Base-by-base conservation (phyloP, 148 eudicot genomes). In the Diospyros lotus region DNA sequence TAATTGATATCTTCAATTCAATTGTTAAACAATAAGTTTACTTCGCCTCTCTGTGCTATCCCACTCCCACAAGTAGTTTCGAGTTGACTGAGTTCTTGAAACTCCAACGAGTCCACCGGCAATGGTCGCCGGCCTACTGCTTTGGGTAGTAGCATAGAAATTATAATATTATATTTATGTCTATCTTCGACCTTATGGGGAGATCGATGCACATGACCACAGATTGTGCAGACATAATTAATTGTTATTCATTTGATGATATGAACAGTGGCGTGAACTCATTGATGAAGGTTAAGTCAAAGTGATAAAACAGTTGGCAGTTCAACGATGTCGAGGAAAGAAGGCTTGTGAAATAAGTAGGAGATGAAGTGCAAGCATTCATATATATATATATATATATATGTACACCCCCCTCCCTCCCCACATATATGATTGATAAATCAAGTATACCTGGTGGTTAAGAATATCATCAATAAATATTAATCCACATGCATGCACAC, bases 341-440 rank as follows among this genome's bases (percentile, higher is more conserved):
- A 60, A 73, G 51, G 9, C 55, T 60, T 73, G 66, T 59, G 45
- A 73, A 73, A 73, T 44, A 73, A 60, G 75, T 73, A 14, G 75
- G 66, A 60, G 75, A 28, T 73, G 54, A 56, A 73, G 75, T 73
- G 75, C 75, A 73, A 73, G 75, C n/a, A 42, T 71, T 15, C 39
- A 17, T 28, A 28, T 28, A 28, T 28, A 28, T 28, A 28, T 28
- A 28, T 28, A 28, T 28, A 28, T 28, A 28, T 28, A 28, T 0
- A 28, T 0, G 0, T 0, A 28, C 28, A 28, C 28, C 0, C 28
- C 0, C 28, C 52, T 14, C 9, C 7, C n/a, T n/a, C 9, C 48
- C 9, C 12, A 1, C 3, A n/a, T 45, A 4, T 1, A 11, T 13
- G 38, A 46, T 69, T 53, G 61, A 71, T 71, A 54, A 71, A 9